Evolutionary conservation across 352 stramenopile genomes (phyloP), one percentile per base, ranked within the genome.

Genomic region (Phytophthora tubulina): DNA sequence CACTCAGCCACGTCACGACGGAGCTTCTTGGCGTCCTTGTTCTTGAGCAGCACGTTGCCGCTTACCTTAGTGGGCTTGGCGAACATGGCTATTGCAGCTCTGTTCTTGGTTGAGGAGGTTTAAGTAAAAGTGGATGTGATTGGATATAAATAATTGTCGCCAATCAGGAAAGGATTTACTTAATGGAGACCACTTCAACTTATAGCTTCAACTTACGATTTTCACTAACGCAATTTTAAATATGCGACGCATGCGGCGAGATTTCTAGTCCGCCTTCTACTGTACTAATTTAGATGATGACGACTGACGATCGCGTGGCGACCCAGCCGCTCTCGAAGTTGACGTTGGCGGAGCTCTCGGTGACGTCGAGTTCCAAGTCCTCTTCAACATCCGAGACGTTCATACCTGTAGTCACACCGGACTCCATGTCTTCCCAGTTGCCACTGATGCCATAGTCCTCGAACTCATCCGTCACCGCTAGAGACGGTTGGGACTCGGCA

Each of bases 11-110:
- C 70, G 48, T 94, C 85, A 44, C 84, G 82, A 45, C 86, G 86
- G 39, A 96, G 77, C 75, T 95, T 96, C 81, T 95, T 96, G 67
- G 81, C 80, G 67, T 96, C 89, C 71, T 96, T 96, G 66, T 85
- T 85, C 78, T 92, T 93, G 44, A 96, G 81, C 76, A 94, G 75
- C 58, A 80, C 87, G 63, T 86, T 96, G 65, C 87, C 86, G 61
- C 85, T 94, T 58, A 81, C 74, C 80, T 94, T 94, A 39, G 80
- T 74, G 55, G 86, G 61, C 75, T 96, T 96, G 56, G 80, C 79
- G 66, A 96, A 96, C 89, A 96, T 96, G 36, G 14, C 73, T 14
- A 35, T 9, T n/a, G 11, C 15, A 39, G 33, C 17, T 50, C 33
- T 50, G 7, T 49, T 9, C 33, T 56, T 65, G 36, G 36, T 49